Conservation (phyloP, 2,329 filamentous ascomycete species). For the Sphaerulina musiva region DNA sequence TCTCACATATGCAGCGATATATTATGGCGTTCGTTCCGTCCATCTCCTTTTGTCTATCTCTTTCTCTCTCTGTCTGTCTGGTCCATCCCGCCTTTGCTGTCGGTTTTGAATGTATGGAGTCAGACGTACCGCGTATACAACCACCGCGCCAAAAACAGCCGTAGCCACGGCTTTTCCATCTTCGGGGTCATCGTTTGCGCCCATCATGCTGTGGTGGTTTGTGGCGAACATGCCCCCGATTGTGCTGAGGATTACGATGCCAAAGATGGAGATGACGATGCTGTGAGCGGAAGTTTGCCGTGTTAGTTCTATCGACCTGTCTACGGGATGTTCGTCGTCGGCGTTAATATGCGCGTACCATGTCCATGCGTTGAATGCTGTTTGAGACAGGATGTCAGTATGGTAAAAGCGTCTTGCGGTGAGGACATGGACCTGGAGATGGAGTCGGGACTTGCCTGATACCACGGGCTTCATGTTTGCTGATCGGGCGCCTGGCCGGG, state of each 20-base stretch:
- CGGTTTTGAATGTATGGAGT: no score
- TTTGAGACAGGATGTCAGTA: no score
- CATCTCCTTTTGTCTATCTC: background rate
- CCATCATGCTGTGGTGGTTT: constrained; percentile 78
- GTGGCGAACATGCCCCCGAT: constrained; percentile 65
- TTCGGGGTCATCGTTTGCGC: constrained; percentile 55
- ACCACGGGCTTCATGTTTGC: constrained; percentile 88
- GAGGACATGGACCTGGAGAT: no score
- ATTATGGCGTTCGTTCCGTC: no score
- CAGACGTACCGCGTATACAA: constrained; percentile 75
- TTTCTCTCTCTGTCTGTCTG: background rate
- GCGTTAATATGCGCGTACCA: constrained; percentile 55
- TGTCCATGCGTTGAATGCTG: constrained; percentile 83
- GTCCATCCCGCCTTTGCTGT: background rate
- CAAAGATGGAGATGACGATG: constrained; percentile 61
- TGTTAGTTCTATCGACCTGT: constrained; percentile 6
- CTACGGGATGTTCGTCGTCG: background rate
- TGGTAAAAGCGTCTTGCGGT: no score
- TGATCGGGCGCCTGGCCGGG: constrained; percentile 12
- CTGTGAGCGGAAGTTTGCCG: constrained; percentile 41
- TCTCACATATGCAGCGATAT: no score
- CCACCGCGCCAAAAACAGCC: constrained; percentile 80
- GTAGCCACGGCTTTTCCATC: constrained; percentile 72
- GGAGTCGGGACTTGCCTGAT: constrained; percentile 38
- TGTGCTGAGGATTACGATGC: constrained; percentile 58